Conservation (phyloP, 2,329 filamentous ascomycete species). For the Xylariaceae sp. region DNA sequence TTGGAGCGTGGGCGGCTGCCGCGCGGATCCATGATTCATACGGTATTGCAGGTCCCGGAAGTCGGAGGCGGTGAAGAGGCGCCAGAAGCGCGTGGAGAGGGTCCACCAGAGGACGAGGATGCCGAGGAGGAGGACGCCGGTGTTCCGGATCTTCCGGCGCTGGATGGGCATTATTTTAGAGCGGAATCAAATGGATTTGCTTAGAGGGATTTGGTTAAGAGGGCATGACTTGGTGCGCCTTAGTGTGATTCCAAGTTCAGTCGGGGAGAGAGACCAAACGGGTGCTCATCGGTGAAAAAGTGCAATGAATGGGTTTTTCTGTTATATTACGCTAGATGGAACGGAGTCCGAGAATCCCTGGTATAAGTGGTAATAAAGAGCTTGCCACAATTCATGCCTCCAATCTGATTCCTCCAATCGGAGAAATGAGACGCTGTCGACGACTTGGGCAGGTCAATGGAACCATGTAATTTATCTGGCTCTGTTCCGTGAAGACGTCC, state of each 20-base stretch:
- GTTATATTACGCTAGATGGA: no score
- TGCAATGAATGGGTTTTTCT: no score
- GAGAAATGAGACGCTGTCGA: not conserved
- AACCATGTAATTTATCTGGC: not conserved
- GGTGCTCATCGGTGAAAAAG: not conserved
- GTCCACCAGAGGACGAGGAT: slow-evolving; percentile 13
- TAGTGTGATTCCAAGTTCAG: not conserved
- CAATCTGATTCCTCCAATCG: not conserved
- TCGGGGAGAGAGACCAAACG: not conserved
- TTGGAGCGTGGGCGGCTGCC: slow-evolving; percentile 1
- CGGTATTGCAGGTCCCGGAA: slow-evolving; percentile 12
- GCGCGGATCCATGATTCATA: slow-evolving; percentile 15
- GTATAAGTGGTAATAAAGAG: no score
- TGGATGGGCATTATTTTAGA: slow-evolving; percentile 5
- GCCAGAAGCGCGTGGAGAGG: slow-evolving; percentile 2
- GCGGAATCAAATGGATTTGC: not conserved
- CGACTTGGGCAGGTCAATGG: no score
- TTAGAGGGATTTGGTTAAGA: not conserved
- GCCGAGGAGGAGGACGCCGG: slow-evolving; percentile 4
- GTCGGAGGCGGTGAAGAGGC: not conserved
- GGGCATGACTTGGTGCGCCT: not conserved
- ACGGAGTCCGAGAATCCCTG: no score
- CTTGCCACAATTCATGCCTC: not conserved
- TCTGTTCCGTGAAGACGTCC: no score
- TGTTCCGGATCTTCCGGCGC: slow-evolving; percentile 7